These are phyloP conservation scores for Exophiala mesophila DNA, from an alignment of 2,329 filamentous ascomycete genomes.

Conservation along the genomic window DNA sequence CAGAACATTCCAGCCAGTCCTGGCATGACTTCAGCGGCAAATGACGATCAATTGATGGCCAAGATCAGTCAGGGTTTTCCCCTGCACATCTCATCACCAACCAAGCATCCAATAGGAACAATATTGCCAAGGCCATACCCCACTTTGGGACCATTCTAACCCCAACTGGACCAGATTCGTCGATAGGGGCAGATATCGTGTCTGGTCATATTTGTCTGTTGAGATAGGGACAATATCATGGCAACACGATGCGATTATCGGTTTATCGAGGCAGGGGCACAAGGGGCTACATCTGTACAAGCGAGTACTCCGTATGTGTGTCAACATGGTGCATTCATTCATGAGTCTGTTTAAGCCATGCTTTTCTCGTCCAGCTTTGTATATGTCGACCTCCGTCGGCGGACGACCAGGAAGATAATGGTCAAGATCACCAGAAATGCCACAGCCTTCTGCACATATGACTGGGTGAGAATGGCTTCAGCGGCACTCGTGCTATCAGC, in stretches of 20 bases:
- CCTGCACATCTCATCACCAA: background rate
- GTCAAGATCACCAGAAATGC: conserved; percentile 20
- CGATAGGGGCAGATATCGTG: too few species aligned
- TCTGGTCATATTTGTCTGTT: too few species aligned
- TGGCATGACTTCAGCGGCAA: background rate
- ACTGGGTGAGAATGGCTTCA: conserved; percentile 14
- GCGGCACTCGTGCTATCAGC: conserved; percentile 10
- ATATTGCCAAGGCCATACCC: background rate
- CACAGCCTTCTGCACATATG: conserved; percentile 20
- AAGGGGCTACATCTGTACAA: too few species aligned
- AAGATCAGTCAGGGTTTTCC: background rate
- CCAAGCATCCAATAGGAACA: background rate
- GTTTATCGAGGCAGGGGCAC: too few species aligned
- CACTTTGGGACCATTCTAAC: too few species aligned
- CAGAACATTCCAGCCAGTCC: background rate
- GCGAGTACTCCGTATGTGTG: conserved; percentile 1
- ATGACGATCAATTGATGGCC: background rate
- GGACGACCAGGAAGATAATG: conserved; percentile 16
- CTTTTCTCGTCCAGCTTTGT: conserved; percentile 23
- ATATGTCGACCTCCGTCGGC: conserved; percentile 11
- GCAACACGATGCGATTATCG: too few species aligned
- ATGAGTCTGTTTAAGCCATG: conserved; percentile 16
- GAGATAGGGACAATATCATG: too few species aligned
- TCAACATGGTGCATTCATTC: too few species aligned
- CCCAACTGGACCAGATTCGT: too few species aligned